Evolutionary conservation across 2,329 filamentous ascomycete genomes (phyloP), one percentile per base, ranked within the genome.

Genomic region (Cordyceps tenuipes): DNA sequence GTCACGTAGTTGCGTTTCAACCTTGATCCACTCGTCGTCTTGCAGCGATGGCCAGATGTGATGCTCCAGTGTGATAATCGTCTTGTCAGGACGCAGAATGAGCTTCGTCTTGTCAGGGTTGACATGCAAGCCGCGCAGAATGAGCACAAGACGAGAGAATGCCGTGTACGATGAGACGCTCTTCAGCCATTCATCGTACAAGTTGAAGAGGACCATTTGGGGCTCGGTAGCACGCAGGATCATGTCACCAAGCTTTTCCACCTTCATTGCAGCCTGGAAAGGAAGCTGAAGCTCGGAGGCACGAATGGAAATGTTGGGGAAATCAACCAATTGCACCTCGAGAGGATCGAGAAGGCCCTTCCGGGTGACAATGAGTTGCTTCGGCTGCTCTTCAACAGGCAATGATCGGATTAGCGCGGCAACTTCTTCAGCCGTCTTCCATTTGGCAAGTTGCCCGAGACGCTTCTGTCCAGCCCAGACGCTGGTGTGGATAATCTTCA

Each of bases 401-500:
- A 99, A 75, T 1, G 94, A 99, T 66, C 94, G 86, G 71, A 99
- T 99, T 48, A 99, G 82, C 21, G 94, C 95, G 5, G 94, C 94
- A 3, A 99, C 95, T 91, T 99, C 94, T 86, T 99, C 94, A 1
- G 94, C 94, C 17, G 94, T 99, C 82, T 99, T 99, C 94, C 94
- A 99, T 73, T 99, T 99, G 51, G 94, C 94, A 66, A 99, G 78
- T 74, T 99, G 94, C 66, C 95, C 95, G 36, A 99, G 85, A 89
- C 94, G 95, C 76, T 99, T 99, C 76, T 99, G 94, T 59, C 94
- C 94, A 56, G 94, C 94, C 94, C 94, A 99, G 31, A 99, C 95
- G 70, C 92, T 97, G 1, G 94, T 99, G 76, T 99, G 95, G 66
- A 99, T 99, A 68, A 99, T 97, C 82, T 99, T 99, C 71, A 99